Base-by-base conservation (phyloP, 768 basidiomycete genomes). In the Xerocomellus dryophilus region DNA sequence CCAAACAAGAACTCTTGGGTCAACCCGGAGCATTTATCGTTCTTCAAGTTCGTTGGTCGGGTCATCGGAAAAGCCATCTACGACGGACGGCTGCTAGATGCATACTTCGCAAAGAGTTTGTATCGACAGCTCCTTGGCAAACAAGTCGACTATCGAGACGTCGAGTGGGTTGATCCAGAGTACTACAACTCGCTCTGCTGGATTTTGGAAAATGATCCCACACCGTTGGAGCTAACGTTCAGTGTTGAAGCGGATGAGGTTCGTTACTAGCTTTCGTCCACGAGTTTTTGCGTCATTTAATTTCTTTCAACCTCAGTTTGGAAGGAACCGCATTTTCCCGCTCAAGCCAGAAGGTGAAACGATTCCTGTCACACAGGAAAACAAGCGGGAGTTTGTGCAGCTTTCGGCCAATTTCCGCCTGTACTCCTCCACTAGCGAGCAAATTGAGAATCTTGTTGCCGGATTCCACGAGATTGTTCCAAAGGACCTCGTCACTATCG, bases 401-500 rank as follows among this genome's bases (percentile, higher is more conserved):
- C 77, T 95, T 34, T 93, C 96, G 8, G 95, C 95, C 25, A 91
- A 95, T 64, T 96, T 97, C 69, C 85, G 95, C 14, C 76, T 99
- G 14, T 88, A 91, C 64, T 89, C 88, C 47, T 96, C 94, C 6
- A 98, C 98, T 76, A 90, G 91, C 69, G 88, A 97, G 7, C 97
- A 99, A 73, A 93, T 98, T 53, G 89, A 94, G 71, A 86, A 88
- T 49, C 78, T 98, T 45, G 81, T 92, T 2, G 80, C 80, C 46
- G 97, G 97, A 1, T 97, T 99, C 76, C 94, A 96, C 71, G 96
- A 98, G 73, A 92, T 99, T 69, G 93, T 98, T 58, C 97, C 97
- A 15, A 94, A 95, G 71, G 93, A 98, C 47, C 81, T 99, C 45
- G 85, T 99, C 53, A 82, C 90, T 12, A 98, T 99, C 64, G 91